Conservation (phyloP, 2,329 filamentous ascomycete genomes). For the Lomentospora prolificans region DNA sequence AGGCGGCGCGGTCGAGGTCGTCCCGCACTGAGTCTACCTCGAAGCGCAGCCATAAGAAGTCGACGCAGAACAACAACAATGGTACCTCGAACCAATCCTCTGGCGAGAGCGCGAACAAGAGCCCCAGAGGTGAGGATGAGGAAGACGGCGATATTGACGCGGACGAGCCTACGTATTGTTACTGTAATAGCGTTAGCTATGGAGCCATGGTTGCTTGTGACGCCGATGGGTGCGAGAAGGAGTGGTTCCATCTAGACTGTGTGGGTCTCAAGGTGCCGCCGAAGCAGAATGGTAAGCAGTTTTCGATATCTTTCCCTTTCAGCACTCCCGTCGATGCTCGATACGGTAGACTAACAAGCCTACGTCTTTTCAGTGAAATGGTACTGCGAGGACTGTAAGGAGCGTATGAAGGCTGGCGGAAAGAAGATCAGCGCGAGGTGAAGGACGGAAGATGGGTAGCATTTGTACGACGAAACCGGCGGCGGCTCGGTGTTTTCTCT, state of each 20-base stretch:
- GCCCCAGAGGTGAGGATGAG: conserved; percentile 15
- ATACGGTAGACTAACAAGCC: conserved; percentile 20
- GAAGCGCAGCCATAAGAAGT: conserved; percentile 52
- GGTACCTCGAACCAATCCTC: background rate
- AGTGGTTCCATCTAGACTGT: conserved; percentile 80
- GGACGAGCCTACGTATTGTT: conserved; percentile 68
- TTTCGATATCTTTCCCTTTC: background rate
- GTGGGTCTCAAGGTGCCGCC: conserved; percentile 71
- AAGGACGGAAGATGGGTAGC: too few species aligned
- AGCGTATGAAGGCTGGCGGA: conserved; percentile 46
- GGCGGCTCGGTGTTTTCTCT: background rate
- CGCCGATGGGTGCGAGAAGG: conserved; percentile 58
- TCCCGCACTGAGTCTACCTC: conserved; percentile 27
- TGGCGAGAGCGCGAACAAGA: background rate
- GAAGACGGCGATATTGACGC: conserved; percentile 54
- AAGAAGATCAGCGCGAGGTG: conserved; percentile 42
- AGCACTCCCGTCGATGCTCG: background rate
- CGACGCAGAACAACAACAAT: conserved; percentile 13
- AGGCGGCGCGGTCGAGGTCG: conserved; percentile 43
- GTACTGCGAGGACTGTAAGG: conserved; percentile 74
- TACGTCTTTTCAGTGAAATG: conserved; percentile 52
- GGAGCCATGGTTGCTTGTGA: conserved; percentile 81
- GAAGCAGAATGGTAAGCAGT: conserved; percentile 56
- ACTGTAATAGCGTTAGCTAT: conserved; percentile 71
- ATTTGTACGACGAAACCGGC: too few species aligned